Percentiles rank a stretch among this genome's conserved stretches.
These are phyloP conservation scores for Neurospora sublineolata DNA, from an alignment of 495 filamentous ascomycete species.

Conservation along the genomic window DNA sequence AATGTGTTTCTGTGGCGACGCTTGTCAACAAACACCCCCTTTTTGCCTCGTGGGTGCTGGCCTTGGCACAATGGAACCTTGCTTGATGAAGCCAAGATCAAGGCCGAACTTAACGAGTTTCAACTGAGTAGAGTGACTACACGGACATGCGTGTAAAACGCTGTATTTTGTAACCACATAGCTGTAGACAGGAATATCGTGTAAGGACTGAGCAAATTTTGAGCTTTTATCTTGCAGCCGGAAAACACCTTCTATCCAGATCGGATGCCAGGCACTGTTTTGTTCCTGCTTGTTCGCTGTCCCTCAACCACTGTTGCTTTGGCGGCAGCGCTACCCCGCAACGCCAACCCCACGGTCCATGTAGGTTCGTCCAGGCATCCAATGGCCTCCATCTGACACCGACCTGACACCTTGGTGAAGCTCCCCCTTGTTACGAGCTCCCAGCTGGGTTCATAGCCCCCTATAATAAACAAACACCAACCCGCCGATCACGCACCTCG, in stretches of 20 bases:
- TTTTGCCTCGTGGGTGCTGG: neutral
- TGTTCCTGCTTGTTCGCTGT: neutral
- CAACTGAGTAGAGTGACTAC: neutral
- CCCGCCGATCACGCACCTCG: neutral
- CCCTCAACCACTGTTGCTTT: neutral
- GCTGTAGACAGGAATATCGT: neutral
- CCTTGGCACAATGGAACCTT: neutral
- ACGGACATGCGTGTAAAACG: neutral
- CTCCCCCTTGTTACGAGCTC: neutral
- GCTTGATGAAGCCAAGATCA: neutral
- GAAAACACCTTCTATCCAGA: neutral
- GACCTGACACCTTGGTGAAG: neutral
- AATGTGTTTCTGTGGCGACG: neutral
- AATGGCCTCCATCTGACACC: neutral
- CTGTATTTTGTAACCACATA: neutral
- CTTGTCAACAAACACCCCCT: neutral
- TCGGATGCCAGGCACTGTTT: neutral
- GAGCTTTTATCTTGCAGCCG: neutral
- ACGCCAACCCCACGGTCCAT: neutral
- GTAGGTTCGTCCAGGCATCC: neutral
- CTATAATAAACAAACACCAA: neutral
- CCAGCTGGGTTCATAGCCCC: neutral
- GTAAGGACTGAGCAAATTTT: neutral
- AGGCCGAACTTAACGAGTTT: neutral
- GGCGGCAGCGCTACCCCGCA: neutral